A percentile compares a stretch with the other conserved stretches of the same genome.
These are phyloP conservation scores for Cercospora berteroae DNA, from an alignment of 2,329 filamentous ascomycete genomes.

Conservation along the genomic window DNA sequence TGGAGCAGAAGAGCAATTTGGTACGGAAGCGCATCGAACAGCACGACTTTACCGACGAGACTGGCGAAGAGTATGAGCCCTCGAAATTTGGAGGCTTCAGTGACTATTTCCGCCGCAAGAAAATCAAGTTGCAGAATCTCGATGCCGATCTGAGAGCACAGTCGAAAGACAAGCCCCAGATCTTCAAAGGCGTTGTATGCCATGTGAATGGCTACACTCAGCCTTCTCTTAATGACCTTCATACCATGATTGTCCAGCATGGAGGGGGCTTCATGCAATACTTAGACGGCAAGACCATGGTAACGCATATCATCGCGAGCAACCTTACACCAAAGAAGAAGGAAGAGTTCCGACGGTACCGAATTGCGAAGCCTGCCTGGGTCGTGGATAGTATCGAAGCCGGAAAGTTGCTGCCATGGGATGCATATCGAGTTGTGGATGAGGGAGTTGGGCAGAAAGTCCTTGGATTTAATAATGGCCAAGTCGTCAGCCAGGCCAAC, in stretches of 20 bases:
- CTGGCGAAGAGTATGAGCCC: constrained; percentile 84
- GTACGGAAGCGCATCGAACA: constrained; percentile 64
- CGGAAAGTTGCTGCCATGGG: constrained; percentile 81
- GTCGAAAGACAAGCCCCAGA: constrained; percentile 68
- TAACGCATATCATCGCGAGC: constrained; percentile 89
- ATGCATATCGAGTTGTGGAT: constrained; percentile 77
- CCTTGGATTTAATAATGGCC: constrained; percentile 62
- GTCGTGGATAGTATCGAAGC: constrained; percentile 83
- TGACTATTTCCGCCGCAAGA: constrained; percentile 94
- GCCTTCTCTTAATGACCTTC: constrained; percentile 83
- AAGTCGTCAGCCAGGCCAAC: constrained; percentile 65
- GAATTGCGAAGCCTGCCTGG: constrained; percentile 94
- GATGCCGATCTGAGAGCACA: constrained; percentile 76
- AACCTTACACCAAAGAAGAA: constrained; percentile 88
- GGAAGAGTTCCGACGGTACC: constrained; percentile 80
- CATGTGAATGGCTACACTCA: constrained; percentile 97
- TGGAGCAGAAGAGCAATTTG: constrained; percentile 58
- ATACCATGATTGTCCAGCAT: constrained; percentile 82
- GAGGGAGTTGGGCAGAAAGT: constrained; percentile 81
- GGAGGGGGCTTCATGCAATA: constrained; percentile 96
- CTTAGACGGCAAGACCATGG: constrained; percentile 87
- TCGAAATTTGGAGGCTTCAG: constrained; percentile 85
- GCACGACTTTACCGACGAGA: constrained; percentile 68
- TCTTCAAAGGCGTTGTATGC: constrained; percentile 87
- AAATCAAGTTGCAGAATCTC: constrained; percentile 93